Percentiles rank a stretch among this genome's conserved stretches.
These are phyloP conservation scores for Plasmodium inui DNA, from an alignment of 169 alveolate species.

Conservation along the genomic window DNA sequence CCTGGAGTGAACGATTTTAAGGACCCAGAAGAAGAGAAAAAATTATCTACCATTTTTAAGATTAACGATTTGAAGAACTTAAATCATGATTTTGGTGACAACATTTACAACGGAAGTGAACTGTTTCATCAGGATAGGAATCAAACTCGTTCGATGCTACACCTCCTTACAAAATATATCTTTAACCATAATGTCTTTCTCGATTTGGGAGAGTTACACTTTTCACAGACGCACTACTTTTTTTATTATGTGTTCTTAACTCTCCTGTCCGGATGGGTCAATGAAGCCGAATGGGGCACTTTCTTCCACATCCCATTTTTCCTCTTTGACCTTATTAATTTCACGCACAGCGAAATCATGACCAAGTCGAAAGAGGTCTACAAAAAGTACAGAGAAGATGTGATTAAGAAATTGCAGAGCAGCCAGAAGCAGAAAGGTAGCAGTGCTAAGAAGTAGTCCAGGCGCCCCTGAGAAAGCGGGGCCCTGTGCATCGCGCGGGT, in stretches of 20 bases:
- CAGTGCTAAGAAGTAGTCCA: not conserved
- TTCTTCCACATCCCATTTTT: conserved; percentile 37
- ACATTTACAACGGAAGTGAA: conserved; percentile 39
- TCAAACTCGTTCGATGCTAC: conserved; percentile 14
- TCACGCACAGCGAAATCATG: conserved; percentile 50
- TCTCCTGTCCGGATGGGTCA: conserved; percentile 67
- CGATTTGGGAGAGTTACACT: conserved; percentile 42
- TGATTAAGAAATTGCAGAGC: conserved; percentile 21
- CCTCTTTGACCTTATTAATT: conserved; percentile 19
- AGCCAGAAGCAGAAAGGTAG: not conserved
- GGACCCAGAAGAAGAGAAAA: conserved; percentile 46
- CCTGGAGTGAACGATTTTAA: conserved; percentile 19
- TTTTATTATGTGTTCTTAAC: conserved; percentile 69
- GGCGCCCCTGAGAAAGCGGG: not conserved
- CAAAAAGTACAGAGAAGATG: conserved; percentile 36
- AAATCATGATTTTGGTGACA: conserved; percentile 66
- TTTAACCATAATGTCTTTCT: conserved; percentile 44
- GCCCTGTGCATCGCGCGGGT: not conserved
- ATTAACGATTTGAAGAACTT: conserved; percentile 35
- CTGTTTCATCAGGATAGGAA: conserved; percentile 25
- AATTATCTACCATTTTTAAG: conserved; percentile 11
- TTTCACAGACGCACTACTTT: conserved; percentile 65
- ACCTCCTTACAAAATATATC: conserved; percentile 39
- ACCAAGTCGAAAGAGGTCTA: conserved; percentile 21
- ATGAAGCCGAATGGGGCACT: conserved; percentile 74